These are phyloP conservation scores for Xylaria polymorpha DNA, from an alignment of 2,329 filamentous ascomycete species.

Conservation along the genomic window DNA sequence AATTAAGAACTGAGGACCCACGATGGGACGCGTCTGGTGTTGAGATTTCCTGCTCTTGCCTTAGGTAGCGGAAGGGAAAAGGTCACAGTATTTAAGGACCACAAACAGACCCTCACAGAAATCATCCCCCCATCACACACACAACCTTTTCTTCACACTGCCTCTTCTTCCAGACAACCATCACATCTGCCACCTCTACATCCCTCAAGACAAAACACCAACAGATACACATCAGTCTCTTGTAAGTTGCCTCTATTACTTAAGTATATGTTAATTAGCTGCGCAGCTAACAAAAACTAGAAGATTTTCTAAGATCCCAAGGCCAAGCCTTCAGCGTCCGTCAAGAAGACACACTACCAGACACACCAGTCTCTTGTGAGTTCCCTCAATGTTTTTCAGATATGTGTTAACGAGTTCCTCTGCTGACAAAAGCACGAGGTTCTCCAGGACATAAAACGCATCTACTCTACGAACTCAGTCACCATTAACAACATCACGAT, in stretches of 20 bases:
- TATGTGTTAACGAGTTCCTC: no score
- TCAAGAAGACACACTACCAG: no score
- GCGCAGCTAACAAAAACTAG: background rate
- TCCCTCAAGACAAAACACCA: background rate
- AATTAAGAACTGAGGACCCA: background rate
- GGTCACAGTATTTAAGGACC: background rate
- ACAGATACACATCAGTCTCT: background rate
- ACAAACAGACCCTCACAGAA: background rate
- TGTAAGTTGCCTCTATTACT: background rate
- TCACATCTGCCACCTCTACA: background rate
- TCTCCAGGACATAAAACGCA: background rate
- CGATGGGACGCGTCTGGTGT: background rate
- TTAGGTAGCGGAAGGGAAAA: background rate
- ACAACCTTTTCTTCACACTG: background rate
- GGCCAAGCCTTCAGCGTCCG: no score
- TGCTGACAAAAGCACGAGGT: no score
- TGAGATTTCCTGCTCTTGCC: background rate
- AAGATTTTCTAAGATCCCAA: background rate
- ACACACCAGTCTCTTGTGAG: no score
- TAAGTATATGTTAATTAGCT: background rate
- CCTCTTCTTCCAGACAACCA: background rate
- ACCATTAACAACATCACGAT: background rate
- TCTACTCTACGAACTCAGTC: background rate
- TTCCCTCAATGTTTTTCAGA: no score
- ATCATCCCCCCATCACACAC: background rate